A percentile compares a stretch with the other conserved stretches of the same genome.
phyloP scores from a whole-genome alignment of 495 filamentous ascomycete genomes.

The Aspergillus sclerotioniger region DNA sequence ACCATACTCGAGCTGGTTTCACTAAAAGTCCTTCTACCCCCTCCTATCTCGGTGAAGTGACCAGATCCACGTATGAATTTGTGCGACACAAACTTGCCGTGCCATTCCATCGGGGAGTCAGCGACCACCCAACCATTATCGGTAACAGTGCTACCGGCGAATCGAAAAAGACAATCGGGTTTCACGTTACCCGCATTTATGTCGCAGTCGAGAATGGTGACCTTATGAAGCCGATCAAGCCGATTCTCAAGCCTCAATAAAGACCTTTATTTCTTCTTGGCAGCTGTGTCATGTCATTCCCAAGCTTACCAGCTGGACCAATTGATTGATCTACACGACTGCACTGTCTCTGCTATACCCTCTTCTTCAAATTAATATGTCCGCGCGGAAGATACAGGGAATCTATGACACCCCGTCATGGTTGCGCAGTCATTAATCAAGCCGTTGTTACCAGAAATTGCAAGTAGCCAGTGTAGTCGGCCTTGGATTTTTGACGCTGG shows the following conservation, averaged over 20 bases:
- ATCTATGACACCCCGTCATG: too few relatives aligned
- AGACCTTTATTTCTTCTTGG: not conserved
- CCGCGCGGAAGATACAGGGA: too few relatives aligned
- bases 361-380: not conserved
- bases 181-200: conserved; percentile 9
- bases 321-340: not conserved
- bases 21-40: not conserved
- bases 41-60: conserved; percentile 8
- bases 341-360: not conserved
- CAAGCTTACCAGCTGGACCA: not conserved
- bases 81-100: conserved; percentile 8
- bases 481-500: too few relatives aligned
- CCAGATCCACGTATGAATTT: conserved; percentile 16
- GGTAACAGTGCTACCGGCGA: not conserved
- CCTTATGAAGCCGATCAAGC: not conserved
- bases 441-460: too few relatives aligned
- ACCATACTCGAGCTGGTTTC: not conserved
- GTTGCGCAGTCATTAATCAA: too few relatives aligned
- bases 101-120: conserved; percentile 10
- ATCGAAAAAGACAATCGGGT: conserved; percentile 25
- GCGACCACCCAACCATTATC: conserved; percentile 19
- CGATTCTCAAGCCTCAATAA: not conserved
- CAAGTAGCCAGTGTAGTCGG: too few relatives aligned
- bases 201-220: not conserved
- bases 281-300: not conserved